Evolutionary conservation across 441 rosid species (phyloP), one percentile per base, ranked within the genome.

Genomic region (Erodium texanum): DNA sequence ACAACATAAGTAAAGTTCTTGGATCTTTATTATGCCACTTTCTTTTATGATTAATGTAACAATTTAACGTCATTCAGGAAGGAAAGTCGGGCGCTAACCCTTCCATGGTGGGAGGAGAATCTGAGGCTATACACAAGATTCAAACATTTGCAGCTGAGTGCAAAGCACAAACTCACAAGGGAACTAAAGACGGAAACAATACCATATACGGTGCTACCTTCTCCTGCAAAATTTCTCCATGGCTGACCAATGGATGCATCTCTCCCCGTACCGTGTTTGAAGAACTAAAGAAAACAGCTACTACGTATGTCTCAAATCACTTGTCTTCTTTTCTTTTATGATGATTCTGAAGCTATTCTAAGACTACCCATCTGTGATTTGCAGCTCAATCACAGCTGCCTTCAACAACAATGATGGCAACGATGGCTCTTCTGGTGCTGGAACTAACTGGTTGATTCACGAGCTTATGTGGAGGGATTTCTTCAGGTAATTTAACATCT

Each of bases 381-480:
- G 24, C 75, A 90, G 98, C 67, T 72, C 78, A 48, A 68, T 85
- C 66, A 75, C 88, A 19, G 90, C 82, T 65, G 68, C 78, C 50
- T 72, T 82, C 61, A 78, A 78, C 24, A 62, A 62, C 22, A 78
- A 76, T 12, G 79, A 73, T 18, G 83, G 84, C 14, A 80, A 77
- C 62, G 73, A 74, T 20, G 74, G 85, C 79, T 75, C 88, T 3
- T 81, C 86, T 12, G 87, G 82, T 70, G 73, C 86, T 3, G 94
- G 90, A 79, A 76, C 81, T 67, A 88, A 85, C 85, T 92, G 97
- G 98, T 82, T 92, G 83, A 82, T 80, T 89, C 82, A 82, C 73
- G 98, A 94, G 82, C 78, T 90, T 84, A 29, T 89, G 78, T 95
- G 99, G 99, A 90, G 99, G 90, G 99, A 95, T 89, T 95, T 95